Evolutionary conservation across 805 yeast genomes (phyloP).

Genomic region (Phaffomyces opuntiae): DNA sequence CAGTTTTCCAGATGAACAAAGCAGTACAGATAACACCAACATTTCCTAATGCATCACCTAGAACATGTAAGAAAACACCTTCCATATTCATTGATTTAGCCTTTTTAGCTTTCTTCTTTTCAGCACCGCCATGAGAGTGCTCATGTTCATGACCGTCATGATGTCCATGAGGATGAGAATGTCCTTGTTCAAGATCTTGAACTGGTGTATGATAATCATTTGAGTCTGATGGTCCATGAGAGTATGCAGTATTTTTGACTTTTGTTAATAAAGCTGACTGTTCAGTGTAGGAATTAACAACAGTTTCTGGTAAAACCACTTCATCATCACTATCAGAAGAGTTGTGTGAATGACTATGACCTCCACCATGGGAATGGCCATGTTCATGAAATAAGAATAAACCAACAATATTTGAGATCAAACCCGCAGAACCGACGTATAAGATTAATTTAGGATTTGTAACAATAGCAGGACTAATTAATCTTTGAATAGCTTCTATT

Average conservation of each 20-base stretch:
- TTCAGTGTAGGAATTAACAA: constrained; percentile 32
- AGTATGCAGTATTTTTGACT: constrained; percentile 4
- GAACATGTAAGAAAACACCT: constrained; percentile 90
- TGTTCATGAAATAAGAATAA: constrained; percentile 84
- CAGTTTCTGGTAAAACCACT: constrained; percentile 37
- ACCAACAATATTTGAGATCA: constrained; percentile 77
- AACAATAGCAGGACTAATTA: constrained; percentile 72
- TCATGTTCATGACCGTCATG: constrained; percentile 2
- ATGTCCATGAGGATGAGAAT: constrained; percentile 5
- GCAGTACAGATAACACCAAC: constrained; percentile 90
- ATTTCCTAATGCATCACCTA: constrained; percentile 96
- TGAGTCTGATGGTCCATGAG: constrained; percentile 13
- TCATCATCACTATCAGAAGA: constrained; percentile 16
- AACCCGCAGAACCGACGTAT: constrained; percentile 77
- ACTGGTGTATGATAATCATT: constrained; percentile 13
- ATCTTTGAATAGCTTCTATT: constrained; percentile 88
- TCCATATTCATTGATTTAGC: constrained; percentile 82
- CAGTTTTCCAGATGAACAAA: constrained; percentile 87
- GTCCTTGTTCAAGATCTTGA: constrained; percentile 6
- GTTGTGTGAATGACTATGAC: constrained; percentile 20
- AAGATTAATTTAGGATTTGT: constrained; percentile 78
- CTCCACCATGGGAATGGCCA: constrained; percentile 46
- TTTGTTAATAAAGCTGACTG: constrained; percentile 10
- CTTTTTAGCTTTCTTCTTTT: constrained; percentile 7
- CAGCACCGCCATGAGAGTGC: constrained; percentile 6